Evolutionary conservation across 2,329 filamentous ascomycete genomes (phyloP).

Genomic region (Pseudocercospora eumusae): DNA sequence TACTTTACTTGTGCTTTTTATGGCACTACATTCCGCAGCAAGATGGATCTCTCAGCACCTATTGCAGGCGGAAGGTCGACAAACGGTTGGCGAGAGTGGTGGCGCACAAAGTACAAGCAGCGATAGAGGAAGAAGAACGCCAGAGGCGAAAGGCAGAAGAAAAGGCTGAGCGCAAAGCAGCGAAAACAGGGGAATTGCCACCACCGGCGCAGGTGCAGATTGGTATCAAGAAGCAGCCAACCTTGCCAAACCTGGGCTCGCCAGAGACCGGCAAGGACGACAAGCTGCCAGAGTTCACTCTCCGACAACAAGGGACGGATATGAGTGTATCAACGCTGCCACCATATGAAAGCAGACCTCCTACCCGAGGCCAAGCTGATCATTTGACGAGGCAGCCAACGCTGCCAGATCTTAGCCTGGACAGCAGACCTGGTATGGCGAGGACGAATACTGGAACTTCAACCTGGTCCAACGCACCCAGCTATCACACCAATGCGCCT

Average conservation of each 20-base stretch:
- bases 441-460: slow-evolving; percentile 59
- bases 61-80: slow-evolving; percentile 91
- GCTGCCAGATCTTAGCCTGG: slow-evolving; percentile 45
- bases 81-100: slow-evolving; percentile 82
- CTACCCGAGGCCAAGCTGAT: slow-evolving; percentile 48
- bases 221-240: slow-evolving; percentile 56
- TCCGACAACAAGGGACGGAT: slow-evolving; percentile 40
- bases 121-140: slow-evolving; percentile 72
- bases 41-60: slow-evolving; percentile 78
- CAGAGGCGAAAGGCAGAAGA: slow-evolving; percentile 57
- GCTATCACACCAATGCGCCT: slow-evolving; percentile 65
- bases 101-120: slow-evolving; percentile 81
- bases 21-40: slow-evolving; percentile 85
- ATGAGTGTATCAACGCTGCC: slow-evolving; percentile 47
- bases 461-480: slow-evolving; percentile 51
- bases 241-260: slow-evolving; percentile 64
- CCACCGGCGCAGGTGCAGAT: slow-evolving; percentile 17
- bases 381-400: slow-evolving; percentile 42
- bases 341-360: slow-evolving; percentile 55
- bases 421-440: slow-evolving; percentile 40
- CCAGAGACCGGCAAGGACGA: slow-evolving; percentile 56
- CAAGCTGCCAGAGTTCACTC: slow-evolving; percentile 41
- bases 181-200: slow-evolving; percentile 35
- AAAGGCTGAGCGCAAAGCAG: slow-evolving; percentile 52
- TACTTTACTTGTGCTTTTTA: slow-evolving; percentile 85